Conservation (phyloP, 1,284 basidiomycete species). For the Ustilago tritici region DNA sequence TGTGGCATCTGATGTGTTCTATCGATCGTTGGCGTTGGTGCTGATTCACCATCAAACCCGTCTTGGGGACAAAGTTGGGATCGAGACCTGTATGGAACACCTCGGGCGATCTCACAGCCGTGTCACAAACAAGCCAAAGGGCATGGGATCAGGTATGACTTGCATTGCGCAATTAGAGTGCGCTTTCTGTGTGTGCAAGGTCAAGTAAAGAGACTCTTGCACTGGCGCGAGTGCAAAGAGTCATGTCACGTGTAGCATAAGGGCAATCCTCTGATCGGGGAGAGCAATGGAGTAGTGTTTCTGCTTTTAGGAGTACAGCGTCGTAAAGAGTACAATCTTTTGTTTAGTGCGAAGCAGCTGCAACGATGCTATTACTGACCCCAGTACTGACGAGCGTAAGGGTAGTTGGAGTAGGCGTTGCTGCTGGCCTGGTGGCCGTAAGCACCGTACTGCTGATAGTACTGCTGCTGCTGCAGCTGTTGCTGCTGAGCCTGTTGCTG, state of each 20-base stretch:
- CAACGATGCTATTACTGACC: slow-evolving; percentile 39
- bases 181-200: slow-evolving; percentile 11
- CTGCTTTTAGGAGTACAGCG: not conserved
- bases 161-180: slow-evolving; percentile 11
- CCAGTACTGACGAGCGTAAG: slow-evolving; percentile 67
- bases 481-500: slow-evolving; percentile 50
- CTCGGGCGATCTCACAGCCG: not conserved
- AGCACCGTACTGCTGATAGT: slow-evolving; percentile 65
- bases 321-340: slow-evolving; percentile 7
- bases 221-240: not conserved
- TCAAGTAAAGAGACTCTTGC: not conserved
- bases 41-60: not conserved
- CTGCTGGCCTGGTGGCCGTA: slow-evolving; percentile 62
- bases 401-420: slow-evolving; percentile 62
- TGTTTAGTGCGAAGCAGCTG: not conserved
- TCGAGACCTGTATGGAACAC: too few relatives aligned
- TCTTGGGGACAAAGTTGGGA: not conserved
- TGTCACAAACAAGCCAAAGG: not conserved
- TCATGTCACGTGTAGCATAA: not conserved
- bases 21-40: not conserved
- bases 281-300: slow-evolving; percentile 5
- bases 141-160: slow-evolving; percentile 7
- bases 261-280: slow-evolving; percentile 7
- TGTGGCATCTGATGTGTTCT: not conserved
- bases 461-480: slow-evolving; percentile 66